phyloP scores from a whole-genome alignment of 2,329 filamentous ascomycete genomes.

The Paecilomyces sp. region DNA sequence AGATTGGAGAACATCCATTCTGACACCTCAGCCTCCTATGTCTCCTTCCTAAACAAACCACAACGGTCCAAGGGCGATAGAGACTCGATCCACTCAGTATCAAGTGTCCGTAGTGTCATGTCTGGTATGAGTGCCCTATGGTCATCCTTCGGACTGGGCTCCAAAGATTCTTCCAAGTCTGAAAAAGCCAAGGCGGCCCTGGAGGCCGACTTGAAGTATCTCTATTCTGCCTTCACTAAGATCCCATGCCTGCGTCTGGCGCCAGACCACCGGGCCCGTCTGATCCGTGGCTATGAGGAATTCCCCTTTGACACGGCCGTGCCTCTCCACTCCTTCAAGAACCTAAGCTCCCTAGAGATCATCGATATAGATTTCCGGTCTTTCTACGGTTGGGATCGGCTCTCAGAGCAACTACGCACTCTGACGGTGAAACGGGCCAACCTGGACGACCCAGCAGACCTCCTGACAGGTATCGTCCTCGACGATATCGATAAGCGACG shows the following conservation, averaged over 20 bases:
- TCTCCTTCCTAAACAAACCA: slow-evolving; percentile 83
- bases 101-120: slow-evolving; percentile 95
- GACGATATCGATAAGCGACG: slow-evolving; percentile 94
- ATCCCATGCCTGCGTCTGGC: slow-evolving; percentile 85
- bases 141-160: slow-evolving; percentile 77
- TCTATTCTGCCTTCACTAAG: slow-evolving; percentile 98
- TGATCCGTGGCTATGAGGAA: slow-evolving; percentile 92
- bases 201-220: slow-evolving; percentile 83
- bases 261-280: slow-evolving; percentile 83
- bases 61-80: slow-evolving; percentile 78
- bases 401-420: slow-evolving; percentile 86
- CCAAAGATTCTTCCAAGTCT: slow-evolving; percentile 72
- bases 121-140: slow-evolving; percentile 91
- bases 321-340: slow-evolving; percentile 95
- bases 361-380: slow-evolving; percentile 94
- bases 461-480: slow-evolving; percentile 86
- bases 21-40: slow-evolving; percentile 78
- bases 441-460: slow-evolving; percentile 82
- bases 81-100: slow-evolving; percentile 89
- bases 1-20: slow-evolving; percentile 91
- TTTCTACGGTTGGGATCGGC: slow-evolving; percentile 92
- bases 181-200: slow-evolving; percentile 85
- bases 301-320: slow-evolving; percentile 98
- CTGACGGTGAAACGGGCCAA: slow-evolving; percentile 81
- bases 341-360: slow-evolving; percentile 86